Evolutionary conservation across 1,284 basidiomycete genomes (phyloP), one percentile per base, ranked within the genome.

Genomic region (Melampsora larici-populina): DNA sequence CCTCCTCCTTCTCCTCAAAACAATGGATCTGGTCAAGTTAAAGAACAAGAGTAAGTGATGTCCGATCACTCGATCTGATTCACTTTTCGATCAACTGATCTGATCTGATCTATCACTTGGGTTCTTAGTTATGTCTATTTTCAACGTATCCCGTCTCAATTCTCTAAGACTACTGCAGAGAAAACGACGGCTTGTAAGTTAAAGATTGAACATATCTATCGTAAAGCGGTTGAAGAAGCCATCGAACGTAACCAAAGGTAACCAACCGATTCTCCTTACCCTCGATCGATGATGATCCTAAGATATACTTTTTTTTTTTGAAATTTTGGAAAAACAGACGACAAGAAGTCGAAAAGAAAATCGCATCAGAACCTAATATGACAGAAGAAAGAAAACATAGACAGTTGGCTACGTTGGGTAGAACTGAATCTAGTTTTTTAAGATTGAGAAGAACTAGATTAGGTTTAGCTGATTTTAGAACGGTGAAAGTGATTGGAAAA

Each of bases 401-500:
- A 73, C 94, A 97, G 84, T 89, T 99, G 78, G 88, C 91, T 79
- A 92, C 93, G 82, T 90, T 97, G 78, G 93, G 94, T 78, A 90
- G 93, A 83, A 90, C 91, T 79, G 97, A 99, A 86, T 82, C 81
- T 65, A 81, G 79, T 79, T 95, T 94, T 85, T 87, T 99, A 75
- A 89, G 97, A 46, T 86, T 99, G 78, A 89, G 93, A 78, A 88
- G 96, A 81, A 98, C 96, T 33, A 92, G 94, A 83, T 91, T 99
- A 80, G 94, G 93, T 48, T 86, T 98, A 71, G 87, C 91, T 75
- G 94, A 99, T 86, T 99, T 99, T 87, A 88, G 90, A 80, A 98
- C 97, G 1, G 91, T 99, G 83, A 99, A 99, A 85, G 95, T 98
- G 79, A 99, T 99, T 82, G 97, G 97, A 46, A 97, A 98, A 86